These are phyloP conservation scores for Podospora anserina DNA, from an alignment of 495 filamentous ascomycete species.

Conservation along the genomic window DNA sequence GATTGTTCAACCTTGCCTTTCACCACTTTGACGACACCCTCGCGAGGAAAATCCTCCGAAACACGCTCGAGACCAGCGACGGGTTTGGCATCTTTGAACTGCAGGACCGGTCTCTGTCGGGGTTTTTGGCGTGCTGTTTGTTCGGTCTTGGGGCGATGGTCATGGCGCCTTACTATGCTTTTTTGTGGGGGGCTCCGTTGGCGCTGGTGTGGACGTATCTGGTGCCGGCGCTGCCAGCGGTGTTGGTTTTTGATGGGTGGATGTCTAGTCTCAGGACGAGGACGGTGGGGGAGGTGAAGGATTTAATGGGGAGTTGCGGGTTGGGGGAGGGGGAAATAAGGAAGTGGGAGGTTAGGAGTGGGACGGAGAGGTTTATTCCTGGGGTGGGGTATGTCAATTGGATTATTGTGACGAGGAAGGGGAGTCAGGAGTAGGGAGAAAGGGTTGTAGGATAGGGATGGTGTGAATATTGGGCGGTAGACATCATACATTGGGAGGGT, in stretches of 20 bases:
- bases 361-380: conserved; percentile 48
- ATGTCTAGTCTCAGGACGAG: conserved; percentile 63
- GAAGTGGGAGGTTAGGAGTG: conserved; percentile 55
- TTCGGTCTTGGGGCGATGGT: conserved; percentile 54
- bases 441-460: not conserved
- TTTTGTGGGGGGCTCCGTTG: conserved; percentile 49
- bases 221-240: conserved; percentile 60
- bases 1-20: conserved; percentile 70
- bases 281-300: conserved; percentile 60
- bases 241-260: conserved; percentile 64
- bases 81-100: conserved; percentile 64
- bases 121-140: conserved; percentile 52
- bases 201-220: conserved; percentile 64
- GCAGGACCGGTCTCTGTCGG: conserved; percentile 55
- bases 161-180: conserved; percentile 56
- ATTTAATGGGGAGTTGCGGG: conserved; percentile 51
- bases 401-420: conserved; percentile 46
- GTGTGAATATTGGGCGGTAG: not conserved
- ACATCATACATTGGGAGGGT: too few species aligned
- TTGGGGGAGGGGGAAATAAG: conserved; percentile 35
- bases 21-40: conserved; percentile 69
- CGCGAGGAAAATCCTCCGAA: conserved; percentile 56
- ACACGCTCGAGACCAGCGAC: conserved; percentile 51
- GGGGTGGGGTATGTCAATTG: conserved; percentile 50
- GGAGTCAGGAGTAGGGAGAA: not conserved